phyloP scores from a whole-genome alignment of 106 monocot species.

The Cymbidium sinense region DNA sequence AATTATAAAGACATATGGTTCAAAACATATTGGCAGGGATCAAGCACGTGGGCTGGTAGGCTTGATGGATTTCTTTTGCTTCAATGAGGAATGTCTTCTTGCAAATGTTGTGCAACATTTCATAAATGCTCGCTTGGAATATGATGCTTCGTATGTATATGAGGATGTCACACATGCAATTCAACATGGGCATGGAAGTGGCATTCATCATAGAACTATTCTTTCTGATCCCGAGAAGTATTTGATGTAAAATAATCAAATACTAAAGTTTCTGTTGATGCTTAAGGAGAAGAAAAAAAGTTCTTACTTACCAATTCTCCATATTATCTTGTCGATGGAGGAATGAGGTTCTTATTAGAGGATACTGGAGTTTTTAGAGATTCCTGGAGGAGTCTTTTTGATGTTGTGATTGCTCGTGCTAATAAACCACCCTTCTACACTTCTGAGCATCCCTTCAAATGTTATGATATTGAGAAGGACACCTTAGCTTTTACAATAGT shows the following conservation, averaged over 20 bases:
- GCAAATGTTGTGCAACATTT: constrained; percentile 94
- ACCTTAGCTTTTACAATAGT: constrained; percentile 86
- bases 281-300: constrained; percentile 79
- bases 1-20: constrained; percentile 70
- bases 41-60: constrained; percentile 79
- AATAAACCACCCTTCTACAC: constrained; percentile 94
- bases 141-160: constrained; percentile 90
- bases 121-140: constrained; percentile 82
- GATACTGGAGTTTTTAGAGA: constrained; percentile 33
- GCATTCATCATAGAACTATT: constrained; percentile 67
- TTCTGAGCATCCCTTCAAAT: constrained; percentile 93
- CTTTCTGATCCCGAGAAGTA: constrained; percentile 82
- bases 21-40: constrained; percentile 91
- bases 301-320: constrained; percentile 96
- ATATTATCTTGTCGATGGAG: constrained; percentile 92
- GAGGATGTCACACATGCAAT: constrained; percentile 92
- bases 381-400: constrained; percentile 96
- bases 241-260: constrained; percentile 66
- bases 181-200: constrained; percentile 78
- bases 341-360: constrained; percentile 89
- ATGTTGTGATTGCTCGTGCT: constrained; percentile 94
- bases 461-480: constrained; percentile 76
- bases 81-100: constrained; percentile 97
- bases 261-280: constrained; percentile 55
- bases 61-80: constrained; percentile 98